Conservation (phyloP, 2,329 filamentous ascomycete genomes). For the Byssochlamys sp. region DNA sequence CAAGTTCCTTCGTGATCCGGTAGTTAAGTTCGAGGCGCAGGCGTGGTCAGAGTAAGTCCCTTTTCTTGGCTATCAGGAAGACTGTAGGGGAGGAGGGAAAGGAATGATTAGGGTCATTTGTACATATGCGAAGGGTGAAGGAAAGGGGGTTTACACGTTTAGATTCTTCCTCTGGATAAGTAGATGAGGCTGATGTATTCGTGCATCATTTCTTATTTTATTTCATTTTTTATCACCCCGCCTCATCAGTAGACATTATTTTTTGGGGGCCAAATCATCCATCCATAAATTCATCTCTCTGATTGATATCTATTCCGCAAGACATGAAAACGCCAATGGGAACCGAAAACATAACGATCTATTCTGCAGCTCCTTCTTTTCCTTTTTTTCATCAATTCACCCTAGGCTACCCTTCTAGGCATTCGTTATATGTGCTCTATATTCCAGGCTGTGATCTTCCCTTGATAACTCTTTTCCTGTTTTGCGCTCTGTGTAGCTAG, state of each 20-base stretch:
- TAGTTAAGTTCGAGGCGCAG: constrained; percentile 52
- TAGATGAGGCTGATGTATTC: background rate
- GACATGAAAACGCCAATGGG: background rate
- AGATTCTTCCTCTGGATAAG: background rate
- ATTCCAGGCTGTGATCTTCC: too few relatives aligned
- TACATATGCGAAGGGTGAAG: background rate
- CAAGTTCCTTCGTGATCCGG: constrained; percentile 56
- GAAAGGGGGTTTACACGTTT: background rate
- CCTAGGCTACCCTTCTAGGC: background rate
- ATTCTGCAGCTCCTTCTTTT: background rate
- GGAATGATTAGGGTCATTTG: background rate
- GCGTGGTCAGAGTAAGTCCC: constrained; percentile 20
- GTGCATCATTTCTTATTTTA: background rate
- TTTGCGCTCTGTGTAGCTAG: background rate
- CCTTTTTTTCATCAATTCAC: background rate
- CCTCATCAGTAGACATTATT: background rate
- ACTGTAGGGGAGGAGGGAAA: background rate
- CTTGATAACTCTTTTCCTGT: too few relatives aligned
- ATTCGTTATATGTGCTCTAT: background rate
- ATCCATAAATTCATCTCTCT: background rate
- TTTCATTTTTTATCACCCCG: too few relatives aligned
- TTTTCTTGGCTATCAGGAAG: background rate
- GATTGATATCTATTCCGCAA: background rate
- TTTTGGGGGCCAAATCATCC: background rate
- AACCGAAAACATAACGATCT: background rate